These are phyloP conservation scores for Xanthoconium stramineum DNA, from an alignment of 768 basidiomycete species.

Conservation along the genomic window DNA sequence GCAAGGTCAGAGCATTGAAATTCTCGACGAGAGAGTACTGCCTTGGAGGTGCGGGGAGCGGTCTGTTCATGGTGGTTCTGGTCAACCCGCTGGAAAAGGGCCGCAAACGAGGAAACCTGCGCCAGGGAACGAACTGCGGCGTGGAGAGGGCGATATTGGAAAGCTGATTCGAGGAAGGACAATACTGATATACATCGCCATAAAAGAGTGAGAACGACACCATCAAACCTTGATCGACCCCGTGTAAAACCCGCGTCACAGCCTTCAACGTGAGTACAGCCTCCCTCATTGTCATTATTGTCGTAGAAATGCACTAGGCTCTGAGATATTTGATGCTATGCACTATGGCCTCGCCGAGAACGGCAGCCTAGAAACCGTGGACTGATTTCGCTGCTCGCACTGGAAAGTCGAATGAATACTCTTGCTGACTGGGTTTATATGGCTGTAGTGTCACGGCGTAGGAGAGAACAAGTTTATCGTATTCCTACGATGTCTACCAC, in stretches of 20 bases:
- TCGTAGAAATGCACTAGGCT: slow-evolving; percentile 61
- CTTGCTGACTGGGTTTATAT: slow-evolving; percentile 8
- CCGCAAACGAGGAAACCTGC: slow-evolving; percentile 11
- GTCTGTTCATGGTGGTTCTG: slow-evolving; percentile 20
- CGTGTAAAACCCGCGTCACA: too few species aligned
- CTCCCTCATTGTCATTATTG: not conserved
- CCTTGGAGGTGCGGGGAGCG: slow-evolving; percentile 11
- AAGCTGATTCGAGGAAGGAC: slow-evolving; percentile 16
- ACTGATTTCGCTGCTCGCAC: slow-evolving; percentile 37
- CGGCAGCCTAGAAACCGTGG: slow-evolving; percentile 66
- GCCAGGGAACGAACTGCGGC: slow-evolving; percentile 1
- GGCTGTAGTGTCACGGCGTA: not conserved
- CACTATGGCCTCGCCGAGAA: slow-evolving; percentile 43
- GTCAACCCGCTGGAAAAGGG: slow-evolving; percentile 4
- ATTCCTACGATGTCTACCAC: not conserved
- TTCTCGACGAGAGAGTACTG: slow-evolving; percentile 29
- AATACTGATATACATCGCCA: slow-evolving; percentile 13
- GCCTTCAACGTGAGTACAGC: slow-evolving; percentile 36
- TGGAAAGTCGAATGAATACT: not conserved
- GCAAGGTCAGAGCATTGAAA: slow-evolving; percentile 34
- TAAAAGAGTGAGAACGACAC: not conserved
- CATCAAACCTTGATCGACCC: too few species aligned
- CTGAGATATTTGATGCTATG: slow-evolving; percentile 50
- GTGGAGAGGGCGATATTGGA: slow-evolving; percentile 13
- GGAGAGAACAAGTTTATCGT: not conserved